Evolutionary conservation across 768 basidiomycete genomes (phyloP).

Genomic region (Gymnopilus dilepis): DNA sequence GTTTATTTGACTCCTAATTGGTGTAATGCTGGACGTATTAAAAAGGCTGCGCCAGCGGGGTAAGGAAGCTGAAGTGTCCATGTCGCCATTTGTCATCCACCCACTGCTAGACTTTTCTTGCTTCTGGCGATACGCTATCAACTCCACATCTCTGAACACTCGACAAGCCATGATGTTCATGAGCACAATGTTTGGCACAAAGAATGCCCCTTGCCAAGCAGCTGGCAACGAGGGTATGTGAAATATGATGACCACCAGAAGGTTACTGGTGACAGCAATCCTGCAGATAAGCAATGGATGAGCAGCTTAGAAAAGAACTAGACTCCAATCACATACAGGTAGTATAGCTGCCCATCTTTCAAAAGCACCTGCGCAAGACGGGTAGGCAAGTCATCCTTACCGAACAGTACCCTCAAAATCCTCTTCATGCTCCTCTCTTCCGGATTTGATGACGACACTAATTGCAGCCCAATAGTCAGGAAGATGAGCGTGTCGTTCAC

Average conservation of each 20-base stretch:
- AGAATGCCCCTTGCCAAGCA: constrained; percentile 9
- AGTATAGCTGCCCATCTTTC: constrained; percentile 4
- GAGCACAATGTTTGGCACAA: constrained; percentile 12
- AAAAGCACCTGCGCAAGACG: not conserved
- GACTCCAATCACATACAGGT: not conserved
- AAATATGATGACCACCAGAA: constrained; percentile 7
- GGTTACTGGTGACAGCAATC: constrained; percentile 5
- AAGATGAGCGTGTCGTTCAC: constrained; percentile 3
- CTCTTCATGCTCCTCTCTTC: not conserved
- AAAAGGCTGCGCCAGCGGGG: too few relatives aligned
- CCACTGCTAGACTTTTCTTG: too few relatives aligned
- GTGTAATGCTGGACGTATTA: too few relatives aligned
- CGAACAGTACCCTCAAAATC: not conserved
- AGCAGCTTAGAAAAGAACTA: not conserved
- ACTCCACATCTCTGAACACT: constrained; percentile 17
- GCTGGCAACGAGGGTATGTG: constrained; percentile 1
- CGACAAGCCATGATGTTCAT: constrained; percentile 21
- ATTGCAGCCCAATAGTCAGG: not conserved
- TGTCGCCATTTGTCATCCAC: too few relatives aligned
- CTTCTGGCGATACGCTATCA: too few relatives aligned
- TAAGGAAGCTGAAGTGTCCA: too few relatives aligned
- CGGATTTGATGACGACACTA: not conserved
- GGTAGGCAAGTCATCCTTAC: too few relatives aligned
- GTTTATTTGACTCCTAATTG: too few relatives aligned
- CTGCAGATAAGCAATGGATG: not conserved